Conservation (phyloP, 2,329 filamentous ascomycete species). For the Sclerotinia glacialis region DNA sequence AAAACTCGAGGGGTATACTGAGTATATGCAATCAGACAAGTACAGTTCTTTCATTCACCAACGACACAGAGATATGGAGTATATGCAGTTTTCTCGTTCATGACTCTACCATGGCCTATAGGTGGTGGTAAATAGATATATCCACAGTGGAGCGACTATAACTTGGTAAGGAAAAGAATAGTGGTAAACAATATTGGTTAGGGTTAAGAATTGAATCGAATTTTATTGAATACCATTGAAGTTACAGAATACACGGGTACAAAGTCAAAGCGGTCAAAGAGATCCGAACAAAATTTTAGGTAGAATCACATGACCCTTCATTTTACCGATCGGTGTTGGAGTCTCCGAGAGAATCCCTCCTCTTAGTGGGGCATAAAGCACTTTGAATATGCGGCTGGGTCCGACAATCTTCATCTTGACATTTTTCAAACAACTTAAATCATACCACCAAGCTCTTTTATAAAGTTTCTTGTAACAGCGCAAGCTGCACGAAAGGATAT, state of each 20-base stretch:
- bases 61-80: not conserved
- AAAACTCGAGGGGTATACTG: not conserved
- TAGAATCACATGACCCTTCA: conserved; percentile 7
- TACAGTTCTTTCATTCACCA: no score
- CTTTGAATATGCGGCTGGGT: conserved; percentile 28
- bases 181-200: not conserved
- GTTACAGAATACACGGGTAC: not conserved
- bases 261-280: not conserved
- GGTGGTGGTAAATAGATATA: not conserved
- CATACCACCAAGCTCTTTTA: conserved; percentile 26
- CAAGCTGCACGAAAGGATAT: conserved; percentile 31
- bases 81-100: not conserved
- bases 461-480: conserved; percentile 30
- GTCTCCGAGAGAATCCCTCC: conserved; percentile 19
- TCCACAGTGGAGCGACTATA: not conserved
- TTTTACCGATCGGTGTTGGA: conserved; percentile 13
- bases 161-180: not conserved
- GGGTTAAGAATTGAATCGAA: not conserved
- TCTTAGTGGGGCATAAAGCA: conserved; percentile 26
- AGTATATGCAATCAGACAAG: no score
- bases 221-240: not conserved
- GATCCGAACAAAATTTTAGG: not conserved
- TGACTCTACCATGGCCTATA: not conserved
- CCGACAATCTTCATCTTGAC: conserved; percentile 24
- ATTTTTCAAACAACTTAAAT: conserved; percentile 28